Evolutionary conservation across 345 rosid species (phyloP), one percentile per base, ranked within the genome.

Genomic region (Gossypium rotundifolium): DNA sequence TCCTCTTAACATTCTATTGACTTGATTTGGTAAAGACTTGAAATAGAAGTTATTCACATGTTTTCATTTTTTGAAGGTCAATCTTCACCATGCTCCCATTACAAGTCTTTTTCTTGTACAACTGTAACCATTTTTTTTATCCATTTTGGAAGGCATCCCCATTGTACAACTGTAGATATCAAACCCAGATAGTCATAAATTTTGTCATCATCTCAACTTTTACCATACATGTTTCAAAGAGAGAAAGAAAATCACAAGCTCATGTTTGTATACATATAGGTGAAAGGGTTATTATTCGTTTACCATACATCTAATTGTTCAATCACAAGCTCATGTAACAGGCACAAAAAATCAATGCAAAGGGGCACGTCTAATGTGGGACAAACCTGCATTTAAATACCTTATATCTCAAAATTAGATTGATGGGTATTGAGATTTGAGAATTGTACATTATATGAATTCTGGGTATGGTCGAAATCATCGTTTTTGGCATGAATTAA

Each of bases 41-140:
- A 42, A 20, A 45, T 44, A 20, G 33, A 65, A 65, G 33, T 44
- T 45, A 10, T 45, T 65, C 16, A 45, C n/a, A 45, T 20, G 11
- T 44, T 65, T 65, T 65, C 33, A 65, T 60, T 60, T 48, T 55
- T 62, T 65, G 16, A 6, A 65, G n/a, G 70, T 18, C 51, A 40
- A 11, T 42, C 29, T 44, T 65, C 53, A 11, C 70, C 23, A 65
- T 65, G 17, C 11, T 20, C 53, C 11, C 44, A 16, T 29, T 17
- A 7, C 20, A 38, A 9, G 69, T 64, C 48, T 33, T 64, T 38
- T 64, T 64, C 49, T 42, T 64, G 69, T 64, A 40, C 69, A 64
- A 64, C 66, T 62, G 66, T 62, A 62, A 61, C 7, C 65, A 54
- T 54, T 54, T 54, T n/a, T 54, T n/a, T 8, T 7, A 52, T 48